Conservation (phyloP, 306 rosid genomes). For the Cicer cuneatum region DNA sequence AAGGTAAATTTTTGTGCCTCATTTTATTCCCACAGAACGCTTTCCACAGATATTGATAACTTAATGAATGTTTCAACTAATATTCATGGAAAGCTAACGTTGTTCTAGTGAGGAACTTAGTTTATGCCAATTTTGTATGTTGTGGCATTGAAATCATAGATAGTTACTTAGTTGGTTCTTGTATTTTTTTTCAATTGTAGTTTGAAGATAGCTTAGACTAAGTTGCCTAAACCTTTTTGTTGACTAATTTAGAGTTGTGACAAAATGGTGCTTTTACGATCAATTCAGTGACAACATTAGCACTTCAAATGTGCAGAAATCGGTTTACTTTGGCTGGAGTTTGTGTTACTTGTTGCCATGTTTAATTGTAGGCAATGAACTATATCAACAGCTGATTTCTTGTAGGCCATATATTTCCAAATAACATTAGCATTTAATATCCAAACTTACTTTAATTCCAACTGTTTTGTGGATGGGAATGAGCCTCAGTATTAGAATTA, state of each 20-base stretch:
- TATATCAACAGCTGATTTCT: conserved; percentile 12
- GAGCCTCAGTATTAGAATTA: neutral
- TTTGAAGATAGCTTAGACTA: conserved; percentile 11
- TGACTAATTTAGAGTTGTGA: neutral
- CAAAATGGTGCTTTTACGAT: neutral
- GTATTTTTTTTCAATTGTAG: neutral
- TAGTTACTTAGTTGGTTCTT: conserved; percentile 30
- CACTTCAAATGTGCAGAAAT: conserved; percentile 13
- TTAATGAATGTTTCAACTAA: conserved; percentile 16
- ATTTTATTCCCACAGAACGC: conserved; percentile 28
- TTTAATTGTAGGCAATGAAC: conserved; percentile 1
- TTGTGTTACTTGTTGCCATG: neutral
- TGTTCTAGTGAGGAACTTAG: conserved; percentile 24
- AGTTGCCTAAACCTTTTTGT: conserved; percentile 15
- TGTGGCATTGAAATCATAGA: conserved; percentile 10
- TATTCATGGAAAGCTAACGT: conserved; percentile 21
- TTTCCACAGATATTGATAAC: conserved; percentile 30
- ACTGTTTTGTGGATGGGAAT: neutral
- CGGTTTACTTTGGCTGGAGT: neutral
- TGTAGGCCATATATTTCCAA: neutral
- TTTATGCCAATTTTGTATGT: conserved; percentile 9
- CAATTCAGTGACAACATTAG: conserved; percentile 15
- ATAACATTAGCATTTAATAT: neutral
- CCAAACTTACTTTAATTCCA: neutral
- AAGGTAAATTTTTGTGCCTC: conserved; percentile 36